A percentile compares a stretch with the other conserved stretches of the same genome.
These are phyloP conservation scores for Blastocystis sp. DNA, from an alignment of 352 stramenopile genomes.

Conservation along the genomic window DNA sequence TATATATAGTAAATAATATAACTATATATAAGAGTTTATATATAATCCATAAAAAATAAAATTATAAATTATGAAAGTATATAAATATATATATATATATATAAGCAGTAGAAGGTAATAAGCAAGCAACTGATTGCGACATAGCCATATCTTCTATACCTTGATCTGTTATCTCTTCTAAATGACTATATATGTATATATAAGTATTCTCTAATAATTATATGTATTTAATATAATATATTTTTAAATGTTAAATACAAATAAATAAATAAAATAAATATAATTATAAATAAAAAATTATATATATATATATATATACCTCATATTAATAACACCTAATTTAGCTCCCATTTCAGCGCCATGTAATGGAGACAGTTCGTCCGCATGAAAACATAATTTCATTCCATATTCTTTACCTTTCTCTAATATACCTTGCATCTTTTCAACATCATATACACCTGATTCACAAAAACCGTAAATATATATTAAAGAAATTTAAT, in stretches of 20 bases:
- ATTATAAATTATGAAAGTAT: too few relatives aligned
- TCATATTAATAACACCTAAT: slow-evolving; percentile 51
- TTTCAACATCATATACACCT: slow-evolving; percentile 56
- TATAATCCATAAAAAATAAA: too few relatives aligned
- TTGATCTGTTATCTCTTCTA: slow-evolving; percentile 15
- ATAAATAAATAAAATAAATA: slow-evolving; percentile 5
- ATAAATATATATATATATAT: too few relatives aligned
- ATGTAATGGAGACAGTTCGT: slow-evolving; percentile 56
- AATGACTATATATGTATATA: too few relatives aligned
- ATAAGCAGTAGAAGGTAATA: slow-evolving; percentile 60
- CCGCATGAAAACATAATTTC: slow-evolving; percentile 60
- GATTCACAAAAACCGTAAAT: slow-evolving; percentile 62
- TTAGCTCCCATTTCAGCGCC: slow-evolving; percentile 51
- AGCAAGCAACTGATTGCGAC: slow-evolving; percentile 50
- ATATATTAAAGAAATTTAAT: neutral
- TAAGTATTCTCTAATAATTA: too few relatives aligned
- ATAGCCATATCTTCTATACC: slow-evolving; percentile 13
- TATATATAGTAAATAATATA: too few relatives aligned
- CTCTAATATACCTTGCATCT: slow-evolving; percentile 54
- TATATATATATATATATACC: neutral
- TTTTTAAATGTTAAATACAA: too few relatives aligned
- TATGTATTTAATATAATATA: too few relatives aligned
- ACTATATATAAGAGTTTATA: too few relatives aligned
- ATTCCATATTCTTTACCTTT: slow-evolving; percentile 51
- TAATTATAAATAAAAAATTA: neutral